Base-by-base conservation (phyloP, 106 monocot species). In the Dendrobium catenatum region DNA sequence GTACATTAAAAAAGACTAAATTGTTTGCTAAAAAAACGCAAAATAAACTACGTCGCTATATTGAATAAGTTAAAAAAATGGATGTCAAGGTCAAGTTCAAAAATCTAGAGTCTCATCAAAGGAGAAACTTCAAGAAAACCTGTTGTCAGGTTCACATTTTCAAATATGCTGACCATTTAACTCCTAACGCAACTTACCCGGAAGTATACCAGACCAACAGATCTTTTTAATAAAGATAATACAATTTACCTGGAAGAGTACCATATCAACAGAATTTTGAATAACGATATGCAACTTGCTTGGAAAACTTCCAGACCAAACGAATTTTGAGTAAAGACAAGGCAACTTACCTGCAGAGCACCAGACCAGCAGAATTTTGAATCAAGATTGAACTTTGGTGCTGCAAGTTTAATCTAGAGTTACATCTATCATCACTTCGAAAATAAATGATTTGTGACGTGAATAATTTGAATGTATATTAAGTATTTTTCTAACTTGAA, bases 101-200 rank as follows among this genome's bases (percentile, higher is more conserved):
- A 19, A 61, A n/a, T 20, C 19, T 61, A 4, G 61, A 61, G 6
- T 61, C 61, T 61, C 22, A 8, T 22, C 56, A 56, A 29, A 68
- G 27, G 13, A 70, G 70, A 27, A 70, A 70, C 70, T 70, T 70
- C 70, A 70, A 70, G 70, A 70, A 37, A 9, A 70, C 70, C 7
- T 70, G 31, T 16, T 9, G 5, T 22, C 3, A 70, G 11, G 33
- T 33, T 70, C 11, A 27, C 26, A 70, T 26, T 15, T 37, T 13
- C 17, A 70, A 70, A 70, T 31, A 70, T 70, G 70, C 70, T 31
- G 26, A 70, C n/a, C 61, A 20, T n/a, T 20, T 20, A 61, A 5
- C n/a, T 61, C 6, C 20, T 61, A 15, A 11, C 3, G 56, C 10
- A 56, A 16, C 4, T 19, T 17, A 16, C 56, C 61, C n/a, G 61